phyloP scores from a whole-genome alignment of 345 rosid genomes.

The Rhodamnia argentea region DNA sequence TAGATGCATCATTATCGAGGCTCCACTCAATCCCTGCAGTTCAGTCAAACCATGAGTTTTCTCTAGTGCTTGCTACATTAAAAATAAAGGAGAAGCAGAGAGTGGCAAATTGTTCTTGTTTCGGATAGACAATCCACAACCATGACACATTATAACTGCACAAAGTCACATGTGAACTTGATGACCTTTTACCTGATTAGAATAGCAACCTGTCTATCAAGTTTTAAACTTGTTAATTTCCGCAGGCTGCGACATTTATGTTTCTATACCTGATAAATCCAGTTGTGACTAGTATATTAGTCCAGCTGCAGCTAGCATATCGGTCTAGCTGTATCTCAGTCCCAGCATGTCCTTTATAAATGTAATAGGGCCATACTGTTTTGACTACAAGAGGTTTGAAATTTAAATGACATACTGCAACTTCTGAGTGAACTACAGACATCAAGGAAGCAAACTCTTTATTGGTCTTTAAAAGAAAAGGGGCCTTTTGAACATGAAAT shows the following conservation, averaged over 20 bases:
- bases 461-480: not conserved
- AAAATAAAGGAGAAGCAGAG: not conserved
- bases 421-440: not conserved
- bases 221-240: not conserved
- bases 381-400: not conserved
- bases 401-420: not conserved
- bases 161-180: not conserved
- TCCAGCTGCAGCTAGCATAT: not conserved
- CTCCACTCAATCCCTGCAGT: slow-evolving; percentile 93
- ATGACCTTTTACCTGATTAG: not conserved
- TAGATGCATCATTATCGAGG: slow-evolving; percentile 96
- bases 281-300: not conserved
- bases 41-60: not conserved
- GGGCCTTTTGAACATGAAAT: not conserved
- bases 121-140: not conserved
- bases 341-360: not conserved
- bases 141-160: not conserved
- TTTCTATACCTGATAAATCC: not conserved
- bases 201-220: not conserved
- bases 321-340: not conserved
- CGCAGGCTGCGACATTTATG: not conserved
- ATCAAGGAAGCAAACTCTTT: not conserved
- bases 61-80: not conserved
- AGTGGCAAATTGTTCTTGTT: not conserved
- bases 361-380: not conserved